These are phyloP conservation scores for Naganishia cerealis DNA, from an alignment of 1,284 basidiomycete species.

Conservation along the genomic window DNA sequence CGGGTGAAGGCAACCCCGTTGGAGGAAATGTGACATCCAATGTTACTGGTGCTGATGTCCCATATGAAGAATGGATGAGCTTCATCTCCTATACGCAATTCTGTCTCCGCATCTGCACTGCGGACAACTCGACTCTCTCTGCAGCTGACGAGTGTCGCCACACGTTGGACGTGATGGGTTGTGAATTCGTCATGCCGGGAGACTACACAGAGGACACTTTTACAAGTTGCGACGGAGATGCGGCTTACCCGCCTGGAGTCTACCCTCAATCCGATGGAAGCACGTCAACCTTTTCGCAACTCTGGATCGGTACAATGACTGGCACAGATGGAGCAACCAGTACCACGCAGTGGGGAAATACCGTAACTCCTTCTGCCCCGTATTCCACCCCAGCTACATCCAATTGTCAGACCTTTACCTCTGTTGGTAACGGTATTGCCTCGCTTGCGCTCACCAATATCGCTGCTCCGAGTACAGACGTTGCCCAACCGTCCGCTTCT, in stretches of 20 bases:
- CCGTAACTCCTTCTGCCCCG: slow-evolving; percentile 49
- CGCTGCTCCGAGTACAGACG: neutral
- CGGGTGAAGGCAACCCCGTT: slow-evolving; percentile 57
- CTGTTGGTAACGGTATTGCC: slow-evolving; percentile 35
- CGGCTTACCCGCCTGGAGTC: slow-evolving; percentile 53
- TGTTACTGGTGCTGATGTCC: slow-evolving; percentile 56
- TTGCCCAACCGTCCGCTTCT: neutral
- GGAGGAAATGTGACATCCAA: slow-evolving; percentile 60
- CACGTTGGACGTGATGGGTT: slow-evolving; percentile 54
- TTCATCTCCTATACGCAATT: slow-evolving; percentile 53
- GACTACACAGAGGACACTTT: slow-evolving; percentile 41
- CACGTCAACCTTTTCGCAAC: slow-evolving; percentile 53
- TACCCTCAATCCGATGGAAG: slow-evolving; percentile 43
- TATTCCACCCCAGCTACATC: slow-evolving; percentile 52
- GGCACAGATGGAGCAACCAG: slow-evolving; percentile 25
- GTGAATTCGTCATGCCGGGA: slow-evolving; percentile 53
- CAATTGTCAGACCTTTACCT: slow-evolving; percentile 51
- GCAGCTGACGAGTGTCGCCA: neutral
- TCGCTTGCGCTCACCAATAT: neutral
- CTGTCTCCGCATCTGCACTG: slow-evolving; percentile 55
- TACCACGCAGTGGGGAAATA: slow-evolving; percentile 46
- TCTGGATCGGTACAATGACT: slow-evolving; percentile 53
- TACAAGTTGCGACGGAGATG: slow-evolving; percentile 53
- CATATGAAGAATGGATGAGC: slow-evolving; percentile 59
- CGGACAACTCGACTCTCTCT: slow-evolving; percentile 36